A percentile compares a stretch with the other conserved stretches of the same genome.
Evolutionary conservation across 2,329 filamentous ascomycete species (phyloP).

Genomic region (Fusarium camptoceras): DNA sequence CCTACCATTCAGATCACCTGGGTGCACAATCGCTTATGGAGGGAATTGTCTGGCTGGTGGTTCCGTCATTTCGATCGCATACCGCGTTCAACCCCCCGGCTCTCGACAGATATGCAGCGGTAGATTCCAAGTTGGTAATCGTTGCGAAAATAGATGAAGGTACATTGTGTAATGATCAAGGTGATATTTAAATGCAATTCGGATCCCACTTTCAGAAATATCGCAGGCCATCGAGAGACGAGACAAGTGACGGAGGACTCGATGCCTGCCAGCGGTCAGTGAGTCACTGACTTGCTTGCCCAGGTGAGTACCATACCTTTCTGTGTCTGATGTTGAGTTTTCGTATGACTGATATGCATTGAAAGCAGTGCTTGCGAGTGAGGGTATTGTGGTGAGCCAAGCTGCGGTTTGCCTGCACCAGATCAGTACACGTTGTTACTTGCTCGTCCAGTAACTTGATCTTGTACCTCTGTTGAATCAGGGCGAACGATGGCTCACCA

Average conservation of each 20-base stretch:
- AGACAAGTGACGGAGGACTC: constrained; percentile 14
- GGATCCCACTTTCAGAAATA: constrained; percentile 4
- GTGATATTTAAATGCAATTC: constrained; percentile 38
- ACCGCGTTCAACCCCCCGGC: not conserved
- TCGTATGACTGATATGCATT: constrained; percentile 32
- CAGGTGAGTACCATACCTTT: constrained; percentile 16
- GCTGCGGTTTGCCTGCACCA: not conserved
- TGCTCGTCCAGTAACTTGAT: not conserved
- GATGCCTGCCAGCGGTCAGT: constrained; percentile 1
- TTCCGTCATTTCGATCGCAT: not conserved
- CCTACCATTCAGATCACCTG: not conserved
- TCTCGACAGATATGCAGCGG: not conserved
- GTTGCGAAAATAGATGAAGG: constrained; percentile 24
- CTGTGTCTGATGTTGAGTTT: constrained; percentile 16
- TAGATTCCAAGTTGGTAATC: constrained; percentile 2
- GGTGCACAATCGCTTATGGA: constrained; percentile 19
- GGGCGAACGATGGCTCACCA: not conserved
- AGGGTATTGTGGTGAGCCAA: not conserved
- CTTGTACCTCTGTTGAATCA: constrained; percentile 11
- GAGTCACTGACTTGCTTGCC: not conserved
- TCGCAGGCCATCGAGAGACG: not conserved
- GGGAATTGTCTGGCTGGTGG: constrained; percentile 17
- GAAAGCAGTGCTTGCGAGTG: constrained; percentile 19
- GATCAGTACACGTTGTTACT: constrained; percentile 13
- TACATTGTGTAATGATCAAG: constrained; percentile 34